phyloP scores from a whole-genome alignment of 2,329 filamentous ascomycete genomes.

The Nothophoma quercina region DNA sequence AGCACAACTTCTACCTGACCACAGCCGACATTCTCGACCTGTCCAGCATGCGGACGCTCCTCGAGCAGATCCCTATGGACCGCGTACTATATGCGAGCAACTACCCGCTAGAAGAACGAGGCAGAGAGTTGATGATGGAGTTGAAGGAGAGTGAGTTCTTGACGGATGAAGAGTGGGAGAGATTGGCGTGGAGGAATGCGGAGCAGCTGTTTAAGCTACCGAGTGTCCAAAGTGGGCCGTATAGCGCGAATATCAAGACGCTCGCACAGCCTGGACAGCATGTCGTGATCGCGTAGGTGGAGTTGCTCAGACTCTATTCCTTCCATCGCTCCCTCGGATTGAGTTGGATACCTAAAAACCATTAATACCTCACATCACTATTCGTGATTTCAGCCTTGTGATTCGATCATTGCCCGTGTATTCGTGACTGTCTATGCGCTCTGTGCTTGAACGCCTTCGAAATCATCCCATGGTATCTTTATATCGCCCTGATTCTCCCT shows the following conservation, averaged over 20 bases:
- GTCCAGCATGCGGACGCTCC: conserved; percentile 54
- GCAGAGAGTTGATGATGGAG: conserved; percentile 57
- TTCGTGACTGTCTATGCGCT: conserved; percentile 25
- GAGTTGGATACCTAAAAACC: background rate
- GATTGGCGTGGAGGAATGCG: conserved; percentile 61
- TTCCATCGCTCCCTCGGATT: background rate
- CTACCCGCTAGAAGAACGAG: conserved; percentile 64
- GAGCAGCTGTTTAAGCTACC: conserved; percentile 42
- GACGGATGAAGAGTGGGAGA: conserved; percentile 57
- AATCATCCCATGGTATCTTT: conserved; percentile 37
- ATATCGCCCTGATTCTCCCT: conserved; percentile 8
- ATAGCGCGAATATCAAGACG: background rate
- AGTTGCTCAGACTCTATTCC: background rate
- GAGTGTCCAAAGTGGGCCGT: background rate
- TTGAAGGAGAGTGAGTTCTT: conserved; percentile 60
- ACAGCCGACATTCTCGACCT: conserved; percentile 63
- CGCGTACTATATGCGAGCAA: conserved; percentile 65
- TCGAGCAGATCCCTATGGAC: conserved; percentile 58
- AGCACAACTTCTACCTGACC: conserved; percentile 65
- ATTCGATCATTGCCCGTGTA: conserved; percentile 23
- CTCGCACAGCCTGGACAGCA: conserved; percentile 7
- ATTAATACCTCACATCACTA: background rate
- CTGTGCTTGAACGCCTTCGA: conserved; percentile 27
- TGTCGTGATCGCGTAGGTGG: background rate
- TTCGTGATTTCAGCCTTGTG: background rate